Percentiles rank a stretch among this genome's conserved stretches.
These are phyloP conservation scores for Saccharomycopsis javanensis DNA, from an alignment of 805 yeast genomes.

Conservation along the genomic window DNA sequence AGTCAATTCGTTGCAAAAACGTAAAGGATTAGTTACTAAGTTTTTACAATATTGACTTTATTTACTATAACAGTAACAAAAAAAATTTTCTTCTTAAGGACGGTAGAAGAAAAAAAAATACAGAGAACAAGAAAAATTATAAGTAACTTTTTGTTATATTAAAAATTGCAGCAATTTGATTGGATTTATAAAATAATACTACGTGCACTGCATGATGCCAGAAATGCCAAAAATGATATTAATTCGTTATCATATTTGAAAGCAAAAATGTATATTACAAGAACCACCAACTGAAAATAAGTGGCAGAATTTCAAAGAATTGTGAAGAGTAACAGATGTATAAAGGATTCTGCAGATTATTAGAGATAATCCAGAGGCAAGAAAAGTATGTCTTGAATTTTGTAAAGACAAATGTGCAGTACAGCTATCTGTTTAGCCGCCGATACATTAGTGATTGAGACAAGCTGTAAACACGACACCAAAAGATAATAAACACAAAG, in stretches of 20 bases:
- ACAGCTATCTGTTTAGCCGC: background rate
- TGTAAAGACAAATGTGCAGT: background rate
- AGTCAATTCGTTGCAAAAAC: no score
- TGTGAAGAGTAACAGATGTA: no score
- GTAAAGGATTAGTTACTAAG: no score
- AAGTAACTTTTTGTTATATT: background rate
- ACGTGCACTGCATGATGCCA: background rate
- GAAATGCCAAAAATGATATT: background rate
- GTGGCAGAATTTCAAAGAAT: no score
- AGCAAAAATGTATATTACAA: no score
- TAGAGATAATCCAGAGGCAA: background rate
- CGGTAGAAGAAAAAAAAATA: background rate
- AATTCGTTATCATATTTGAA: no score
- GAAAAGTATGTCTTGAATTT: background rate
- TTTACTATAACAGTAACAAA: no score
- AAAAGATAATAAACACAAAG: no score
- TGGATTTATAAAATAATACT: background rate
- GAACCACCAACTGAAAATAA: no score
- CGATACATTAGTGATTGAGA: background rate
- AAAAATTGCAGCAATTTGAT: constrained; percentile 2
- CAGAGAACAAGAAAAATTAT: background rate
- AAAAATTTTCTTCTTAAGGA: background rate
- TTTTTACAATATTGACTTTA: no score
- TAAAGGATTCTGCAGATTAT: no score
- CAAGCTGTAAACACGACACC: no score